Base-by-base conservation (phyloP, 169 alveolate species). In the Plasmodium knowlesi region DNA sequence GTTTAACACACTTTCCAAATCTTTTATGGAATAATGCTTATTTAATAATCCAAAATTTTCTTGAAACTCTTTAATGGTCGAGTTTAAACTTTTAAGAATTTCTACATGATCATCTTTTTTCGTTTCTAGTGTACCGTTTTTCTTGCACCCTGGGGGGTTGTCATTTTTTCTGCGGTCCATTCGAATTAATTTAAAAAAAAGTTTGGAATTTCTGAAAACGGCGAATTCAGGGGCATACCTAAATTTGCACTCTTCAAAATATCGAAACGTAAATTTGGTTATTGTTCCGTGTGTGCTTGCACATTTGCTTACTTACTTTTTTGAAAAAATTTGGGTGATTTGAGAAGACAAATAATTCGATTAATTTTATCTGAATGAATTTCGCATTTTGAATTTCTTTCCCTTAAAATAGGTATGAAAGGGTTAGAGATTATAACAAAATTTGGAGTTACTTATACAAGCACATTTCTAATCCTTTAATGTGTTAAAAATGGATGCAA, bases 11-110 rank as follows among this genome's bases (percentile, higher is more conserved):
- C 72, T 71, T 91, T 91, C 92, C 32, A 91, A 81, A 82, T 91
- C 92, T 41, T 67, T 82, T 91, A 91, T 32, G n/a, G 83, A 81
- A 39, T 71, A 91, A 50, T 91, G 46, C 14, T 25, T 71, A 28
- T 81, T 91, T 80, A 91, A 19, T 80, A 82, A 54, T 71, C 54
- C 67, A 82, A 91, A 91, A 80, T 72, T 82, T 9, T 32, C 82
- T 91, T 82, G 86, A 81, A 91, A 91, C 67, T 91, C 95, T 53
- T 82, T 79, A 88, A 88, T 88, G 46, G 82, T 10, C 14, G 61
- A 85, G 39, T 79, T 37, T 67, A 88, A 25, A 50, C 8, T 88
- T 88, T 88, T 61, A 28, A 57, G 34, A 73, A 80, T 61, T 88
- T 88, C 90, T n/a, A 67, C 16, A 6, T 67, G 53, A 61, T 74